A percentile compares a stretch with the other conserved stretches of the same genome.
Conservation (phyloP, 495 filamentous ascomycete genomes). For the Chaetomium fimeti region DNA sequence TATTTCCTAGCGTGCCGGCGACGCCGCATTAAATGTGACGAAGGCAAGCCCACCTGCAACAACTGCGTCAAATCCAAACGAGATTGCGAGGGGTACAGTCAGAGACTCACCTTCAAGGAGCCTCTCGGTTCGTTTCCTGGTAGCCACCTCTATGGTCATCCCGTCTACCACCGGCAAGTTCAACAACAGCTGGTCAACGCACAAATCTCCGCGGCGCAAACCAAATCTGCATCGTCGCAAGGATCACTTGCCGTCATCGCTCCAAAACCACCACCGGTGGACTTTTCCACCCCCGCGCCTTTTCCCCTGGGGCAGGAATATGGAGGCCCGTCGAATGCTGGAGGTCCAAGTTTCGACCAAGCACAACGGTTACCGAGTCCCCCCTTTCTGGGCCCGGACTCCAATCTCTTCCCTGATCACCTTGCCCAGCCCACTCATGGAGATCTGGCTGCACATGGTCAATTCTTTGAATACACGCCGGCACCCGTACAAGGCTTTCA, state of each 20-base stretch:
- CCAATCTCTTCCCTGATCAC: not conserved
- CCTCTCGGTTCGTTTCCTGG: slow-evolving; percentile 61
- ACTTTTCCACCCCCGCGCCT: slow-evolving; percentile 33
- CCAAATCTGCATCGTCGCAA: slow-evolving; percentile 27
- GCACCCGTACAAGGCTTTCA: not conserved
- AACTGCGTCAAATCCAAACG: slow-evolving; percentile 95
- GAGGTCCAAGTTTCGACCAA: slow-evolving; percentile 12
- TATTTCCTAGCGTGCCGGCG: slow-evolving; percentile 73
- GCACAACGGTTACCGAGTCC: slow-evolving; percentile 20
- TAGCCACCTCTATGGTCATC: slow-evolving; percentile 29
- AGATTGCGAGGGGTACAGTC: slow-evolving; percentile 91
- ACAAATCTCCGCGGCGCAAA: slow-evolving; percentile 30
- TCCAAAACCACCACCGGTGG: slow-evolving; percentile 37
- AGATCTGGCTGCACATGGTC: not conserved
- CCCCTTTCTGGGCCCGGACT: slow-evolving; percentile 13
- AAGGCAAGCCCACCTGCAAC: slow-evolving; percentile 85
- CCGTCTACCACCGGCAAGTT: slow-evolving; percentile 31
- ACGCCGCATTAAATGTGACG: slow-evolving; percentile 95
- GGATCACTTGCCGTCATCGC: slow-evolving; percentile 35
- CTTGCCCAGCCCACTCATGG: not conserved
- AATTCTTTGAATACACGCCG: not conserved
- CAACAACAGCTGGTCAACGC: slow-evolving; percentile 26
- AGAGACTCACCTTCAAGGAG: slow-evolving; percentile 88
- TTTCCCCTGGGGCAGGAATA: slow-evolving; percentile 23
- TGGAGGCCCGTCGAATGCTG: slow-evolving; percentile 16